phyloP scores from a whole-genome alignment of 768 basidiomycete species.

The Macrolepiota albuminosa region DNA sequence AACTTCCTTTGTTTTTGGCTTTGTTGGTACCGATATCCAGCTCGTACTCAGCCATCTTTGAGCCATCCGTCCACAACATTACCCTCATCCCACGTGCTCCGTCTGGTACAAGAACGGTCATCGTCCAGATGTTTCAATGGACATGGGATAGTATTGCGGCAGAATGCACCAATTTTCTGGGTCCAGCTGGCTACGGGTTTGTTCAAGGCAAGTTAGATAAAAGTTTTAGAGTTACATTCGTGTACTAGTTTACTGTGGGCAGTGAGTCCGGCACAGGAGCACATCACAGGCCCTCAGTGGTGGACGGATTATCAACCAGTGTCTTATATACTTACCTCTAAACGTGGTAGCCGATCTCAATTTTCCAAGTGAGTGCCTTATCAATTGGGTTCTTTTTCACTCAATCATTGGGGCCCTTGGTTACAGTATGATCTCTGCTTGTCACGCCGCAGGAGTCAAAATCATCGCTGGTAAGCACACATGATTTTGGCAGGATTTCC shows the following conservation, averaged over 20 bases:
- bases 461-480: constrained; percentile 44
- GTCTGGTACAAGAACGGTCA: constrained; percentile 39
- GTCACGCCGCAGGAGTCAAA: constrained; percentile 51
- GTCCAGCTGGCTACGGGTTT: constrained; percentile 66
- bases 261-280: constrained; percentile 55
- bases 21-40: constrained; percentile 2
- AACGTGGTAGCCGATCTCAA: constrained; percentile 55
- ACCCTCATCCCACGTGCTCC: constrained; percentile 17
- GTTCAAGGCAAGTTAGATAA: constrained; percentile 50
- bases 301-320: constrained; percentile 76
- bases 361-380: constrained; percentile 30
- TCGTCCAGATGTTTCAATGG: constrained; percentile 74
- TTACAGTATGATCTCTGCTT: constrained; percentile 41
- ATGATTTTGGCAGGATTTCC: background rate
- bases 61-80: constrained; percentile 4
- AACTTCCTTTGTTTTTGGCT: background rate
- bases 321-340: constrained; percentile 60
- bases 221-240: too few relatives aligned
- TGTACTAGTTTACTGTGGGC: background rate
- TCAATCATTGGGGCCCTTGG: background rate
- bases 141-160: constrained; percentile 52
- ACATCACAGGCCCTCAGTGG: constrained; percentile 56
- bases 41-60: constrained; percentile 6
- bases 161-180: constrained; percentile 63
- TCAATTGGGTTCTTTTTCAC: constrained; percentile 1